Conservation (phyloP, 2,329 filamentous ascomycete genomes). For the Keithomyces neogunnii region DNA sequence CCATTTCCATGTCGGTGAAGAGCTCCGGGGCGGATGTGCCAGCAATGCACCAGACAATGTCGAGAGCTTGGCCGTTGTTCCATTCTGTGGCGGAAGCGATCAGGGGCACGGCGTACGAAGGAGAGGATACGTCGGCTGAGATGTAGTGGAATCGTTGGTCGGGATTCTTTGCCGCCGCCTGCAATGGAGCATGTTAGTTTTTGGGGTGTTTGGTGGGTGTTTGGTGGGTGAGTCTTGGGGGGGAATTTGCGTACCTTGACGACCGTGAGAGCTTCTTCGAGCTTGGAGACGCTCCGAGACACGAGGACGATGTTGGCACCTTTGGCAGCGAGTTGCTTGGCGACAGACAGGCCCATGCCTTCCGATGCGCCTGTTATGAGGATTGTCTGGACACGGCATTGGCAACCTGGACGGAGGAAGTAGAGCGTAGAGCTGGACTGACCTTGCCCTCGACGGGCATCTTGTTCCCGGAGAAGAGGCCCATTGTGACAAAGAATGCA, state of each 20-base stretch:
- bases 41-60: slow-evolving; percentile 88
- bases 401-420: slow-evolving; percentile 2
- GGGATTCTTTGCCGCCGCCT: slow-evolving; percentile 58
- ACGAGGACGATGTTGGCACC: slow-evolving; percentile 85
- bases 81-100: slow-evolving; percentile 65
- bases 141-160: slow-evolving; percentile 77
- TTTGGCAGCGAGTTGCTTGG: slow-evolving; percentile 65
- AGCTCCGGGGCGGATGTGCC: slow-evolving; percentile 66
- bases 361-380: slow-evolving; percentile 88
- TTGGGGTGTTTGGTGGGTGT: slow-evolving; percentile 1
- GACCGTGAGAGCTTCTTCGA: slow-evolving; percentile 58
- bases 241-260: slow-evolving; percentile 45
- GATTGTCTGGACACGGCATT: slow-evolving; percentile 53
- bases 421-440: slow-evolving; percentile 14
- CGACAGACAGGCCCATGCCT: slow-evolving; percentile 77
- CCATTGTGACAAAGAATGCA: slow-evolving; percentile 43
- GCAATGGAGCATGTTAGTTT: slow-evolving; percentile 8
- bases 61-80: slow-evolving; percentile 67
- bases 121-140: slow-evolving; percentile 68
- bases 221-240: background rate
- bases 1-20: slow-evolving; percentile 65
- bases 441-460: slow-evolving; percentile 83
- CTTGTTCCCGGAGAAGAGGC: slow-evolving; percentile 60
- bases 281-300: slow-evolving; percentile 66
- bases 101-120: slow-evolving; percentile 60